Evolutionary conservation across 495 filamentous ascomycete species (phyloP), one percentile per base, ranked within the genome.

Genomic region (Penicillium ochrochloron): DNA sequence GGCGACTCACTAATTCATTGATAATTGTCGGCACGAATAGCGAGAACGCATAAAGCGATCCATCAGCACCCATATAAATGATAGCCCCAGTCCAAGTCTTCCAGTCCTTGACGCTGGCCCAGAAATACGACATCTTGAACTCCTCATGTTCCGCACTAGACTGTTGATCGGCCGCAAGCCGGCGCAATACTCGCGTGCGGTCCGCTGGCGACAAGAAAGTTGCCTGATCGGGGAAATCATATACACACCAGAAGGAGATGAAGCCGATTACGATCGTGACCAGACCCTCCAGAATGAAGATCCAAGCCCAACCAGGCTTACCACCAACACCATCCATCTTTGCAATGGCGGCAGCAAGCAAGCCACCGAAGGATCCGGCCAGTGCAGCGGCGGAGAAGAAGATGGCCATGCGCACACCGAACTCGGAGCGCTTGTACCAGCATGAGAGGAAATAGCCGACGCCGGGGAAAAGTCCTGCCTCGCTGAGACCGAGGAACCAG

Each of bases 11-110:
- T 46, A 81, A 79, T 66, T 89, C 83, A 33, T 72, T 76, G 70
- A 98, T 90, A 72, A 97, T 97, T 34, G 88, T 89, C 2, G 94
- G 94, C 0, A 97, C 83, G 75, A 98, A 97, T 5, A 98, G 84
- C 7, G 90, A 92, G 75, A 97, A 97, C 21, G 90, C 92, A 73
- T 97, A 98, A 5, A 98, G 84, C 15, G 92, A 82, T 14, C 81
- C 81, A 66, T 85, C 84, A 14, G 76, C 75, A 9, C 92, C 91
- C 90, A 93, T 93, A 67, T 93, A 95, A 48, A 94, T 90, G 23
- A 88, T 73, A 73, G 90, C 90, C 5, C 87, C 90, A 0, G 85
- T 70, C 80, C 86, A 97, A 65, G 91, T 97, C 79, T 97, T 97
- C 89, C 91, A 96, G 70, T 97, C 94, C 64, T 83, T 87, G 15